These are phyloP conservation scores for Andrographis paniculata DNA, from an alignment of 305 asterid species.

Conservation along the genomic window DNA sequence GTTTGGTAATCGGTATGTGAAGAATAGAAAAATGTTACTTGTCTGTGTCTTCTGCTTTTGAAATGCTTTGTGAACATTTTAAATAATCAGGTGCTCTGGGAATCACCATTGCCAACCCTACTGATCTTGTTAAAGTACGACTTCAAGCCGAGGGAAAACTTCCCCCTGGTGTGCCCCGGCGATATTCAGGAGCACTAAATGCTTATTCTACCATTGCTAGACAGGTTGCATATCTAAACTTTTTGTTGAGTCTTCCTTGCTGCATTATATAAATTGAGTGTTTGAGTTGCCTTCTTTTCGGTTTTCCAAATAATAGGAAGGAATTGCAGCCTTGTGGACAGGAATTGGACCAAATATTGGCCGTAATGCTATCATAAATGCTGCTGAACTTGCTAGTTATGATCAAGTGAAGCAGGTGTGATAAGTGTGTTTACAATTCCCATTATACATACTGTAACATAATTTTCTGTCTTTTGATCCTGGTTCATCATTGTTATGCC, in stretches of 20 bases:
- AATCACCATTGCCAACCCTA: constrained; percentile 78
- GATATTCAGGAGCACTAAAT: constrained; percentile 86
- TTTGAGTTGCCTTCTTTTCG: constrained; percentile 11
- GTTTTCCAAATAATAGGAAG: constrained; percentile 49
- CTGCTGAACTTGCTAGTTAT: constrained; percentile 93
- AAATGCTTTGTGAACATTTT: constrained; percentile 11
- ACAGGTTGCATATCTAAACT: constrained; percentile 48
- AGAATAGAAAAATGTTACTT: not conserved
- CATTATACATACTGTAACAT: not conserved
- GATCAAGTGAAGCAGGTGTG: constrained; percentile 95
- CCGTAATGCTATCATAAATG: constrained; percentile 96
- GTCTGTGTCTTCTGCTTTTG: constrained; percentile 6
- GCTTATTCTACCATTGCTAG: constrained; percentile 79
- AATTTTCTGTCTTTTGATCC: constrained; percentile 11
- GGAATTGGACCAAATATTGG: constrained; percentile 89
- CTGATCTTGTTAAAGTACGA: constrained; percentile 91
- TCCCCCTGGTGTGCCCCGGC: constrained; percentile 87
- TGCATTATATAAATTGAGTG: constrained; percentile 6
- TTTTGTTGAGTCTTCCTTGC: constrained; percentile 2
- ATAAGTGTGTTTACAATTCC: constrained; percentile 10
- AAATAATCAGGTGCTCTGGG: constrained; percentile 63
- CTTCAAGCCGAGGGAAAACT: constrained; percentile 95
- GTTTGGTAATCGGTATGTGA: not conserved
- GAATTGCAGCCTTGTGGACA: constrained; percentile 73
- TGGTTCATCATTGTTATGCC: constrained; percentile 3